These are phyloP conservation scores for Sphagnum magellanicum DNA, from an alignment of 228 moss, liverwort and hornwort genomes.

Conservation along the genomic window DNA sequence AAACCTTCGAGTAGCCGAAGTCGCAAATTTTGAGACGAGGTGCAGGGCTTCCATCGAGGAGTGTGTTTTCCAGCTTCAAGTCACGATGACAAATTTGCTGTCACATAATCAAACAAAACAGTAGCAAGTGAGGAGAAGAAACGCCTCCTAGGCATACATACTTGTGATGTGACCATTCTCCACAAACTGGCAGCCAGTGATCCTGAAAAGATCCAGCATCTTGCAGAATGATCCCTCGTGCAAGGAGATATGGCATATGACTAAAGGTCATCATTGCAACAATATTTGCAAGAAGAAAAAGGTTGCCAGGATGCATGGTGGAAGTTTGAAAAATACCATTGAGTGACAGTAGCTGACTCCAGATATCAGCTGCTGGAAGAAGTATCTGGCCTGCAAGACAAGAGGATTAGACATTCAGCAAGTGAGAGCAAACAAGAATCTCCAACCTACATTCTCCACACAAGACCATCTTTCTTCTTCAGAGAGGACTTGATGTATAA, in stretches of 20 bases:
- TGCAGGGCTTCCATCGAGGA: conserved; percentile 88
- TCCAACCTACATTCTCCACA: background rate
- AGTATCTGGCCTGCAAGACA: conserved; percentile 75
- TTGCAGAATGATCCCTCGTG: no score
- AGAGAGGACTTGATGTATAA: no score
- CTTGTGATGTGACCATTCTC: no score
- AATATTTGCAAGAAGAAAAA: no score
- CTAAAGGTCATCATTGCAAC: no score
- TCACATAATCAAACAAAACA: background rate
- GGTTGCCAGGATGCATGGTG: no score
- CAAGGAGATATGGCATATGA: no score
- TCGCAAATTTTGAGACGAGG: conserved; percentile 94
- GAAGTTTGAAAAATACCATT: conserved; percentile 35
- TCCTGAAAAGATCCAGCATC: no score
- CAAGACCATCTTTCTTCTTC: no score
- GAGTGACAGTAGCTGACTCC: conserved; percentile 99
- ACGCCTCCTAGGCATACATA: no score
- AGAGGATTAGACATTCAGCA: background rate
- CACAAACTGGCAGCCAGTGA: no score
- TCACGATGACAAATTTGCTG: conserved; percentile 98
- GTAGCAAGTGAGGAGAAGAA: background rate
- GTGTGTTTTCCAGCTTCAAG: conserved; percentile 88
- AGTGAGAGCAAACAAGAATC: background rate
- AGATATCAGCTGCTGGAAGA: conserved; percentile 96
- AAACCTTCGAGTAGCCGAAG: conserved; percentile 94